These are phyloP conservation scores for Wallacemonas sp. DNA, from an alignment of 208 protist genomes.

Conservation along the genomic window DNA sequence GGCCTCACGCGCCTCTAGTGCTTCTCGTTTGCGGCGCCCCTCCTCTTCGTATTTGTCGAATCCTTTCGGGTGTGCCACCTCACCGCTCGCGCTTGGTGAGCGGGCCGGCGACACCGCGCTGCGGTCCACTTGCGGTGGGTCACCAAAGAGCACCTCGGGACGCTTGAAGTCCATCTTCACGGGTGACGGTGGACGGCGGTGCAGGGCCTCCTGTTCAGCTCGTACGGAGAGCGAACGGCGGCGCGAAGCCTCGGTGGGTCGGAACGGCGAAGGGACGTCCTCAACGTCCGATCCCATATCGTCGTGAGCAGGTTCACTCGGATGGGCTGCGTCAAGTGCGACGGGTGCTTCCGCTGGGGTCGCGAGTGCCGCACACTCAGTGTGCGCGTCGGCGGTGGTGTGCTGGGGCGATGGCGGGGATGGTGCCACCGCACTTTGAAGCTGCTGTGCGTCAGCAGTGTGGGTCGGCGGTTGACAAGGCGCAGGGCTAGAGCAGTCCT, in stretches of 20 bases:
- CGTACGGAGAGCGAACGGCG: constrained; percentile 1
- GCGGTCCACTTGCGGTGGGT: neutral
- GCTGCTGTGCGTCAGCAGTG: too few relatives aligned
- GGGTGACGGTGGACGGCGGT: neutral
- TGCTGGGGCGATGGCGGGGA: too few relatives aligned
- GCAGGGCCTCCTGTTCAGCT: neutral
- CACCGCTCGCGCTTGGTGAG: neutral
- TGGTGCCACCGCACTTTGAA: too few relatives aligned
- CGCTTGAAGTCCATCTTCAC: neutral
- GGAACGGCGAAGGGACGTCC: neutral
- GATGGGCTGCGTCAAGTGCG: too few relatives aligned
- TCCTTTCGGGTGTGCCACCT: constrained; percentile 11
- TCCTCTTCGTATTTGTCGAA: constrained; percentile 35
- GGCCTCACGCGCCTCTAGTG: constrained; percentile 4
- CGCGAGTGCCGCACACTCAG: neutral
- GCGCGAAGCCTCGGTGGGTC: neutral
- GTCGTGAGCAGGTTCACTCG: too few relatives aligned
- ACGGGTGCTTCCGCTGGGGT: too few relatives aligned
- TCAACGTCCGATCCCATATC: neutral
- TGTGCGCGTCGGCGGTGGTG: neutral
- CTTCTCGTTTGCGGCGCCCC: constrained; percentile 29
- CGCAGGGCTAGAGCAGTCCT: too few relatives aligned
- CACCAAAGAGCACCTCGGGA: neutral
- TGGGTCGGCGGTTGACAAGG: too few relatives aligned
- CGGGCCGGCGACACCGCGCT: too few relatives aligned